A percentile compares a stretch with the other conserved stretches of the same genome.
Evolutionary conservation across 2,329 filamentous ascomycete genomes (phyloP).

Genomic region (Elsinoe fawcettii): DNA sequence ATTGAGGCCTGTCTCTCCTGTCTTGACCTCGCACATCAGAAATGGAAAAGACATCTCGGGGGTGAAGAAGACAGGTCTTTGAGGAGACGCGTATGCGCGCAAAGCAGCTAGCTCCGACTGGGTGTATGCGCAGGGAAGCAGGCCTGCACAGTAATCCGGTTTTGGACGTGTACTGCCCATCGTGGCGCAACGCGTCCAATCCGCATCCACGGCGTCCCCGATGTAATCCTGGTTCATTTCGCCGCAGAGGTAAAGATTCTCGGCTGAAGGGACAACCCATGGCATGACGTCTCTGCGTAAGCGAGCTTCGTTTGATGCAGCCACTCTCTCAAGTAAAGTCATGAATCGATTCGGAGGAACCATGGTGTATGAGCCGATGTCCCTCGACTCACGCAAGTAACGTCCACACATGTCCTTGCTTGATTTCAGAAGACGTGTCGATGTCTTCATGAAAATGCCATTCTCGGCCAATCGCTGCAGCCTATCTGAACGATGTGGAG

Average conservation of each 20-base stretch:
- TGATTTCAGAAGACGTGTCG: neutral
- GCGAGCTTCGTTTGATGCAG: constrained; percentile 5
- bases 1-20: constrained; percentile 20
- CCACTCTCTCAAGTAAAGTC: constrained; percentile 4
- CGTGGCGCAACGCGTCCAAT: constrained; percentile 18
- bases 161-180: constrained; percentile 19
- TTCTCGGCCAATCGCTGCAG: neutral
- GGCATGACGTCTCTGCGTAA: constrained; percentile 6
- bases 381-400: neutral
- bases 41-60: constrained; percentile 23
- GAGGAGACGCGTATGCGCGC: constrained; percentile 19
- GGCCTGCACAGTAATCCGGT: constrained; percentile 20
- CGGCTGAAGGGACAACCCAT: constrained; percentile 10
- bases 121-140: constrained; percentile 18
- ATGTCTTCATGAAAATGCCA: neutral
- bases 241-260: neutral
- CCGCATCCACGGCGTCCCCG: constrained; percentile 18
- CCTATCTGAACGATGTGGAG: neutral
- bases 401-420: neutral
- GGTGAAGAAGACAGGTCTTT: constrained; percentile 20
- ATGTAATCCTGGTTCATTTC: constrained; percentile 1
- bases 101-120: constrained; percentile 18
- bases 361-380: neutral
- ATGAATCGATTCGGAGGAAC: neutral
- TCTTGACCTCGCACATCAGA: constrained; percentile 22